Conservation (phyloP, 164 flowering plant genomes). For the Vitis amurensis region DNA sequence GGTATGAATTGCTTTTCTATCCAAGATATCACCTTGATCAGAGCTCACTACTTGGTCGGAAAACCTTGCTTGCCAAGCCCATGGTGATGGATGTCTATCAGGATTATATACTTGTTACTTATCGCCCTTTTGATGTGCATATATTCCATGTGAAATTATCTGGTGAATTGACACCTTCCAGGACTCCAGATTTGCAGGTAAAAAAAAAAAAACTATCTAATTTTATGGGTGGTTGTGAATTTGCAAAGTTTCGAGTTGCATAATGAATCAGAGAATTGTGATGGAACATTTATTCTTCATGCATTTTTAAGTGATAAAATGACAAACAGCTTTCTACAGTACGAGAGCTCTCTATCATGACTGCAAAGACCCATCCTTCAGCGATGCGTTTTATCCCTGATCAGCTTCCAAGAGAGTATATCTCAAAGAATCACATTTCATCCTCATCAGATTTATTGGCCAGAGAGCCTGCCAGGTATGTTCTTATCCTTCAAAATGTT, state of each 20-base stretch:
- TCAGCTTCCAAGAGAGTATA: constrained; percentile 48
- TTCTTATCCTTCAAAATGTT: constrained; percentile 8
- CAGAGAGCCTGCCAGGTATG: constrained; percentile 78
- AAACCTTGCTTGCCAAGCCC: constrained; percentile 78
- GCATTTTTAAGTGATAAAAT: constrained; percentile 87
- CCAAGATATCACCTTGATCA: constrained; percentile 98
- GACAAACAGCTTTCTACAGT: constrained; percentile 99
- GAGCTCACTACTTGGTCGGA: constrained; percentile 88
- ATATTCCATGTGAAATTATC: constrained; percentile 72
- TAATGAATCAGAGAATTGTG: constrained; percentile 12
- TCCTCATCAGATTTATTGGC: constrained; percentile 32
- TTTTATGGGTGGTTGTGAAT: neutral
- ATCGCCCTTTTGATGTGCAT: constrained; percentile 93
- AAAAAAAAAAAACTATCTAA: neutral
- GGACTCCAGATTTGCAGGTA: constrained; percentile 84
- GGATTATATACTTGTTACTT: constrained; percentile 88
- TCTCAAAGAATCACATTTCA: constrained; percentile 31
- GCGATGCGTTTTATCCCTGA: constrained; percentile 96
- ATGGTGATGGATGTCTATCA: constrained; percentile 96
- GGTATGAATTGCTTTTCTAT: constrained; percentile 94
- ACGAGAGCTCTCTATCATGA: constrained; percentile 98
- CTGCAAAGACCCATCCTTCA: constrained; percentile 95
- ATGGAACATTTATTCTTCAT: constrained; percentile 31
- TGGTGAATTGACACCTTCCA: constrained; percentile 82
- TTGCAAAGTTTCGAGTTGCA: constrained; percentile 10